These are phyloP conservation scores for Didymella pinodella DNA, from an alignment of 2,329 filamentous ascomycete genomes.

Conservation along the genomic window DNA sequence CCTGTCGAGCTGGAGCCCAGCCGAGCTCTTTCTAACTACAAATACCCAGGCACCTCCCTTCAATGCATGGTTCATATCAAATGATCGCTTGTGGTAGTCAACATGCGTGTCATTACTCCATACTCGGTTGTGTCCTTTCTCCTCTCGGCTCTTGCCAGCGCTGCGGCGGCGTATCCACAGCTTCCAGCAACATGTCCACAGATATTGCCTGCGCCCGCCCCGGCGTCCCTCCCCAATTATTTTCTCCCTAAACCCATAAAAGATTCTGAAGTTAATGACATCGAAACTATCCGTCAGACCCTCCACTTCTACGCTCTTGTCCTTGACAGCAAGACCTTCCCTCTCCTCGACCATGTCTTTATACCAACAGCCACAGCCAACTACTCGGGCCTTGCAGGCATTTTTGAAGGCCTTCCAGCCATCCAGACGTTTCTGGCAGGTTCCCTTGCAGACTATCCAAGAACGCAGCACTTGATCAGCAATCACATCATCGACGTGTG, in stretches of 20 bases:
- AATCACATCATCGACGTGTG: conserved; percentile 20
- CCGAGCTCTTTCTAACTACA: background rate
- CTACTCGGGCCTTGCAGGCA: conserved; percentile 15
- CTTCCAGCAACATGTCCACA: conserved; percentile 16
- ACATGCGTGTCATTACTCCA: background rate
- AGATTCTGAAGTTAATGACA: conserved; percentile 9
- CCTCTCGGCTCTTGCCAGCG: background rate
- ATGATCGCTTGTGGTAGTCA: background rate
- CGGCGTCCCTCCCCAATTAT: conserved; percentile 8
- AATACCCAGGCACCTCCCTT: background rate
- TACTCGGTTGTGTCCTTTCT: background rate
- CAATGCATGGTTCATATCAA: background rate
- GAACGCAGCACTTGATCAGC: conserved; percentile 13
- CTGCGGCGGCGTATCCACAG: background rate
- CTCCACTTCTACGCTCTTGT: conserved; percentile 17
- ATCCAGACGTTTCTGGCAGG: conserved; percentile 13
- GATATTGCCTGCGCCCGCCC: conserved; percentile 13
- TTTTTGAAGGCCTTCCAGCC: conserved; percentile 11
- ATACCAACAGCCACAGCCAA: conserved; percentile 11
- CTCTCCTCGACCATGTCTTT: conserved; percentile 15
- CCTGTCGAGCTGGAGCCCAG: background rate
- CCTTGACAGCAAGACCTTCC: conserved; percentile 14
- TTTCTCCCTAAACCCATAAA: conserved; percentile 13
- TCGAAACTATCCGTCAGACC: conserved; percentile 15
- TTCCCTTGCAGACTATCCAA: conserved; percentile 9